These are phyloP conservation scores for Ogataea pini DNA, from an alignment of 805 yeast species.

Conservation along the genomic window DNA sequence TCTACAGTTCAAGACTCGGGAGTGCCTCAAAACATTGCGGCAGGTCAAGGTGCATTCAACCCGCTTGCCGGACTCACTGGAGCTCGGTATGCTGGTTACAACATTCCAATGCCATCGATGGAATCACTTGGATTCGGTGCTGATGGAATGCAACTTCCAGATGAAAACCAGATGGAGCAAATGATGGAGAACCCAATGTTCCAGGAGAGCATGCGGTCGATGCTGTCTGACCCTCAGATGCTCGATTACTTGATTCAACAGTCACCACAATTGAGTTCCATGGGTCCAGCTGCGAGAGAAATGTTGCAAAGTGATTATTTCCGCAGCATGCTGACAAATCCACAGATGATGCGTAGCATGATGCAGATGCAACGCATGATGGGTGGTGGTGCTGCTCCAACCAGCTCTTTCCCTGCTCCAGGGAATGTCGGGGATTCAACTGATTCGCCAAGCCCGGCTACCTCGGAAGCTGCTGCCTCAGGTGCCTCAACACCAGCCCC, in stretches of 20 bases:
- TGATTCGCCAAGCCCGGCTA: no score
- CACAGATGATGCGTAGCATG: constrained; percentile 80
- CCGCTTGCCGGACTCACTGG: constrained; percentile 92
- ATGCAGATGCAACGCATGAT: constrained; percentile 68
- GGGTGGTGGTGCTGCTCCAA: constrained; percentile 36
- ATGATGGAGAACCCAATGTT: constrained; percentile 82
- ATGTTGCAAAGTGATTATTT: constrained; percentile 82
- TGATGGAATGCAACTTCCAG: constrained; percentile 84
- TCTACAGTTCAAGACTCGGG: constrained; percentile 28
- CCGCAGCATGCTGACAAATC: constrained; percentile 78
- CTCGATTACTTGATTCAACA: constrained; percentile 76
- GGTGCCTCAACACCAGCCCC: constrained; percentile 34
- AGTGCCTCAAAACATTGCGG: constrained; percentile 77
- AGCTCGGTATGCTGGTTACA: constrained; percentile 91
- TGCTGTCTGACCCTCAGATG: constrained; percentile 88
- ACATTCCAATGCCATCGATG: constrained; percentile 81
- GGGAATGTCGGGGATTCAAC: constrained; percentile 33
- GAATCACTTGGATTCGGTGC: constrained; percentile 67
- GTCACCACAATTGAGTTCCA: constrained; percentile 77
- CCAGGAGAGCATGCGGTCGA: constrained; percentile 77
- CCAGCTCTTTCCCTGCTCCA: constrained; percentile 49
- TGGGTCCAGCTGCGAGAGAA: constrained; percentile 89
- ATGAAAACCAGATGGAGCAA: constrained; percentile 68
- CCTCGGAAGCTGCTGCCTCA: constrained; percentile 26
- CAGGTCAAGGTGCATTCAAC: constrained; percentile 88